phyloP scores from a whole-genome alignment of 768 basidiomycete species.

The Auricularia heimuer region DNA sequence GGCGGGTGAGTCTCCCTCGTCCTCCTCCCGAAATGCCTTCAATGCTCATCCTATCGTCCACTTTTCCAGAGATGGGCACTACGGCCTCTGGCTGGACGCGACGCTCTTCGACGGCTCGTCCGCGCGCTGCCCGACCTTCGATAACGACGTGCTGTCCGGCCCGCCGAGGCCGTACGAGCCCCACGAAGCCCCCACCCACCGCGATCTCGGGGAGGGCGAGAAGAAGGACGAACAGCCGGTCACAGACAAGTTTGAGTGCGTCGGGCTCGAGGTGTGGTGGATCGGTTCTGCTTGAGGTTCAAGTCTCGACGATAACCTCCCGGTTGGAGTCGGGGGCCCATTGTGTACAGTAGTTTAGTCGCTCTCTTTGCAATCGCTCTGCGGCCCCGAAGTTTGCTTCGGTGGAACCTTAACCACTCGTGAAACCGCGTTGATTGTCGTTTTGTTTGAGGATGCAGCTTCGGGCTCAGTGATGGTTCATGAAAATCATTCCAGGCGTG shows the following conservation, averaged over 20 bases:
- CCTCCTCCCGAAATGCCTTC: not conserved
- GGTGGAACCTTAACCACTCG: no score
- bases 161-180: not conserved
- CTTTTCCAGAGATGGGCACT: conserved; percentile 63
- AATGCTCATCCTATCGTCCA: not conserved
- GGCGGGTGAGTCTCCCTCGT: conserved; percentile 59
- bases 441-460: no score
- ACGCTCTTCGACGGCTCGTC: conserved; percentile 76
- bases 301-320: no score
- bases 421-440: no score
- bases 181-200: not conserved
- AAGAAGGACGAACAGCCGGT: conserved; percentile 33
- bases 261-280: conserved; percentile 88
- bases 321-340: no score
- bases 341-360: no score
- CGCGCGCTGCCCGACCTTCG: conserved; percentile 76
- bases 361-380: no score
- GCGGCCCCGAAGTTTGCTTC: no score
- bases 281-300: conserved; percentile 29
- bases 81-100: conserved; percentile 81
- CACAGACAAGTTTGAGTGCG: conserved; percentile 71
- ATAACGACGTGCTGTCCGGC: conserved; percentile 72
- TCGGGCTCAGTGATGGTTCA: no score
- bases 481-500: no score
- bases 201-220: conserved; percentile 1